Conservation (phyloP, 257 asterid species). For the Euphrasia confusa region DNA sequence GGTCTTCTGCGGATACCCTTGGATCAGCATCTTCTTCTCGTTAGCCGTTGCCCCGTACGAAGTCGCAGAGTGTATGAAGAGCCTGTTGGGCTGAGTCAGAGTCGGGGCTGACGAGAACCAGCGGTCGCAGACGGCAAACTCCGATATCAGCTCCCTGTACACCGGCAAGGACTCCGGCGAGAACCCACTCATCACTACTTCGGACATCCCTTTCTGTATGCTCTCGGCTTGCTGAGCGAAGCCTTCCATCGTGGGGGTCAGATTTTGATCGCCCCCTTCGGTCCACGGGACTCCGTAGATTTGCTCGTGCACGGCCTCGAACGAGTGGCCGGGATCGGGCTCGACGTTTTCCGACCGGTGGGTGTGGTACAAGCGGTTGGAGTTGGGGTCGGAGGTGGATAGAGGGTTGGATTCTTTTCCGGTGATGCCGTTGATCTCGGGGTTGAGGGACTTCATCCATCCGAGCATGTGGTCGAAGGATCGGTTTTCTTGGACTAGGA, state of each 20-base stretch:
- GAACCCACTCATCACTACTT: slow-evolving; percentile 61
- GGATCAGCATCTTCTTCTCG: slow-evolving; percentile 45
- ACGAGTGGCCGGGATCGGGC: slow-evolving; percentile 71
- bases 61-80: slow-evolving; percentile 67
- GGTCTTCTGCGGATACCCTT: slow-evolving; percentile 68
- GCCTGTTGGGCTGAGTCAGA: slow-evolving; percentile 69
- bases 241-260: slow-evolving; percentile 57
- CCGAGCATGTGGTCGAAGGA: slow-evolving; percentile 80
- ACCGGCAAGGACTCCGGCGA: slow-evolving; percentile 54
- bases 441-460: slow-evolving; percentile 74
- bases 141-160: slow-evolving; percentile 44
- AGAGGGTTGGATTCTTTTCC: slow-evolving; percentile 60
- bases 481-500: slow-evolving; percentile 72
- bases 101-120: slow-evolving; percentile 66
- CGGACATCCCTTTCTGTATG: slow-evolving; percentile 46
- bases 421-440: slow-evolving; percentile 57
- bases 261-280: slow-evolving; percentile 21
- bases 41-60: slow-evolving; percentile 54
- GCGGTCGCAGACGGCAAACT: slow-evolving; percentile 71
- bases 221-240: slow-evolving; percentile 74
- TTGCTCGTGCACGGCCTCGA: slow-evolving; percentile 58
- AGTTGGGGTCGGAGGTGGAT: slow-evolving; percentile 34
- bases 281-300: slow-evolving; percentile 49
- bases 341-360: slow-evolving; percentile 46
- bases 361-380: slow-evolving; percentile 31